Base-by-base conservation (phyloP, 1,139 yeast species). In the Protomyces inundatus region DNA sequence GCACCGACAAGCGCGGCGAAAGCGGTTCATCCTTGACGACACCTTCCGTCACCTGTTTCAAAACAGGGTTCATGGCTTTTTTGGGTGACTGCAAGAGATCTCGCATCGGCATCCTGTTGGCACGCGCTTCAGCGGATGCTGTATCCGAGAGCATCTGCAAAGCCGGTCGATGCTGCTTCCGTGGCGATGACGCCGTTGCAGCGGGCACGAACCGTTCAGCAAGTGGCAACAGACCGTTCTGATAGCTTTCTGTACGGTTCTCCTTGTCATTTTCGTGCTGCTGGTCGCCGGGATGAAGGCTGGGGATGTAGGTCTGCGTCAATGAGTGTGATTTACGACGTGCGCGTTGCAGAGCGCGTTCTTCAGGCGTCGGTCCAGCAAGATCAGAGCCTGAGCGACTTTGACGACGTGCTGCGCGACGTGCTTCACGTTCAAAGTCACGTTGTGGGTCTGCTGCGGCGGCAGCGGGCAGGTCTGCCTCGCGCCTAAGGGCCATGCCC, bases 1-100 rank as follows among this genome's bases (percentile, higher is more conserved):
- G 10, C n/a, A 51, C 56, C 12, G 16, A 16, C 6, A 50, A 40
- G 5, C 16, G 48, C 6, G 62, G 62, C 14, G 62, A 58, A 40
- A 34, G 14, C 16, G 62, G 62, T 35, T 58, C 62, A n/a, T 56
- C 40, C 45, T 58, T 58, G 56, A 58, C 56, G 12, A 14, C 10
- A 14, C 32, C 32, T 40, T 58, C 62, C 23, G 36, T 16, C 35
- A 58, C 55, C 30, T 34, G 48, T 42, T 30, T 23, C 23, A 14
- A 30, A 10, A 14, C 23, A 14, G 16, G 10, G 23, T 23, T 1
- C 23, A 1, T 23, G 9, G n/a, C 23, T 7, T 42, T 42, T 30
- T 42, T 42, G 2, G 48, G 48, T 3, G 48, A 42, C 10, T 30
- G 16, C 48, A 42, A 30, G 12, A 30, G 30, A 14, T 23, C 30